A percentile compares a stretch with the other conserved stretches of the same genome.
Evolutionary conservation across 164 flowering plant species (phyloP).

Genomic region (Tetrastigma voinierianum): DNA sequence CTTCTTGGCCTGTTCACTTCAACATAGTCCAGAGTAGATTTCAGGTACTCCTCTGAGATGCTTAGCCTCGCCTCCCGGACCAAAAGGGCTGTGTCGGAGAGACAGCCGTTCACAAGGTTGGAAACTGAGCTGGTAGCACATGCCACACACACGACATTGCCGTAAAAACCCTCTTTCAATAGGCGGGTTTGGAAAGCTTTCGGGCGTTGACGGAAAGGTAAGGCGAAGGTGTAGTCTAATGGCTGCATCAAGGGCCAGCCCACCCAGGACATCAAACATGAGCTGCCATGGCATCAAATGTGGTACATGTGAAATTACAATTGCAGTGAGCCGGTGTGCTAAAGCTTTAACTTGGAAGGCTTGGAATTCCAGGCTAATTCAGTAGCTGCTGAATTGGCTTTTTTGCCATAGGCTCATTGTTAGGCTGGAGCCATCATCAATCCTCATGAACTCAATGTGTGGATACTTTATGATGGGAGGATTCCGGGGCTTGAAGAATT

Average conservation of each 20-base stretch:
- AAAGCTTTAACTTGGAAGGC: slow-evolving; percentile 34
- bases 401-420: slow-evolving; percentile 42
- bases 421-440: slow-evolving; percentile 61
- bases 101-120: slow-evolving; percentile 34
- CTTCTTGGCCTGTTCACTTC: slow-evolving; percentile 62
- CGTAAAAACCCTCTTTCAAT: slow-evolving; percentile 64
- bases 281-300: slow-evolving; percentile 85
- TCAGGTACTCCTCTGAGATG: slow-evolving; percentile 66
- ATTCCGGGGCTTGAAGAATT: slow-evolving; percentile 51
- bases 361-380: slow-evolving; percentile 51
- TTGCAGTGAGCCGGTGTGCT: slow-evolving; percentile 30
- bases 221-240: slow-evolving; percentile 51
- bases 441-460: slow-evolving; percentile 61
- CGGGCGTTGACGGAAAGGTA: slow-evolving; percentile 69
- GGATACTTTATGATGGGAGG: slow-evolving; percentile 58
- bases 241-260: slow-evolving; percentile 66
- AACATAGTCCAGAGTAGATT: slow-evolving; percentile 74
- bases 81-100: slow-evolving; percentile 34
- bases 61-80: slow-evolving; percentile 51
- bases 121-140: slow-evolving; percentile 63
- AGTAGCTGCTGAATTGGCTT: slow-evolving; percentile 59
- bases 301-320: slow-evolving; percentile 34
- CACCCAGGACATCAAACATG: slow-evolving; percentile 85
- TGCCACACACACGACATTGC: slow-evolving; percentile 71
- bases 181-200: slow-evolving; percentile 52